Base-by-base conservation (phyloP, 352 stramenopile species). In the Thalassiosira delicatula region DNA sequence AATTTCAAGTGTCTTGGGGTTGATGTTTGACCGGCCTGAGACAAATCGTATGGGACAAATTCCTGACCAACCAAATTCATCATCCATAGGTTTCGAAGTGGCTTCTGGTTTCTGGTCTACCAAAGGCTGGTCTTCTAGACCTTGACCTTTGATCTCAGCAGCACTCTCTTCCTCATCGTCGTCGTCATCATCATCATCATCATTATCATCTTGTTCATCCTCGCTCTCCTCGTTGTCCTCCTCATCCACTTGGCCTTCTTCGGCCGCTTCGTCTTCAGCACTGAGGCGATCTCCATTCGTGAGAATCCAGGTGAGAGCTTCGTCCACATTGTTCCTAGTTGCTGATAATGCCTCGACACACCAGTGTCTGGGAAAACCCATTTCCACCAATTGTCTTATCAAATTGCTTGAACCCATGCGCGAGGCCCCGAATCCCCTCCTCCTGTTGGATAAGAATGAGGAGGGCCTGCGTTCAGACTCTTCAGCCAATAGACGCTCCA, bases 241-340 rank as follows among this genome's bases (percentile, higher is more conserved):
- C 19, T 86, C 87, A 35, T 89, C 79, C 29, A 90, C 85, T 67
- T 93, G 68, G 33, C 79, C 90, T 54, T 88, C 87, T 60, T 85
- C 75, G 2, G 70, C 77, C 35, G 60, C 70, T 66, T 83, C 84
- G 68, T 87, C 81, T 61, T 88, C 76, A 29, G 78, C 71, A 65
- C 70, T 81, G 23, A 95, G 80, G 37, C 89, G 80, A 49, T 93
- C 91, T n/a, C 88, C 85, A 85, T 95, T 93, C 12, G 83, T 92
- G 9, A 93, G 70, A 77, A 95, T 94, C 90, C 90, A 95, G 35
- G 89, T 95, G 8, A 95, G 67, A 29, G 91, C 91, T 72, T 93
- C 89, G 46, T 94, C 88, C 9, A 95, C 85, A 85, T 93, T 94
- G 56, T 93, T 93, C 42, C 88, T 84, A 19, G 88, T 93, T 37